Evolutionary conservation across 2,329 filamentous ascomycete species (phyloP), one percentile per base, ranked within the genome.

Genomic region (Macrophomina tecta): DNA sequence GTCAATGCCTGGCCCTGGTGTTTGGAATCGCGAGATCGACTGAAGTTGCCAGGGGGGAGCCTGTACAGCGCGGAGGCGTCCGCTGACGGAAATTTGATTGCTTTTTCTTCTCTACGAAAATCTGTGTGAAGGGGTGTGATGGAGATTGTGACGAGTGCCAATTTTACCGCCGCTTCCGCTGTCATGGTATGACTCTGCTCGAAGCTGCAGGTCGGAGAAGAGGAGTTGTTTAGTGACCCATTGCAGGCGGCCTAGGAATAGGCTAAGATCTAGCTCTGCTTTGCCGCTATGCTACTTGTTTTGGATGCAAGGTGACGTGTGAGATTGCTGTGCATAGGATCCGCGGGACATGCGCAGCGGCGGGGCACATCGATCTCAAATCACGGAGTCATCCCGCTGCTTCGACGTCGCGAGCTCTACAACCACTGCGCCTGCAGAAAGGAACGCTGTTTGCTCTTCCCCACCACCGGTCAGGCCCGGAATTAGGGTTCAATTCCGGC

Each of bases 1-100:
- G 42, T 28, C 32, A 28, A 62, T 49, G 16, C 46, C 42, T 49
- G 58, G 42, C 18, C 58, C 58, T 49, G 58, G 30, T 62, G 58
- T 62, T 38, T 62, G 58, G 58, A 62, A 49, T 38, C n/a, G 45
- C 46, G 58, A 38, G 58, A 62, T 62, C 58, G 58, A 49, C 58
- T 38, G 30, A 49, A 11, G 32, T 49, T 62, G 58, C 30, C 45
- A 45, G 58, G 58, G 58, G 58, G 18, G 28, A 49, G 58, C 58
- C 34, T 62, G 58, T 38, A 8, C n/a, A 49, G 32, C 12, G 42
- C 58, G 58, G 58, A 62, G 42, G 46, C 6, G 7, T 62, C 58
- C 42, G 58, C 2, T 9, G 16, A 32, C 58, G 18, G 45, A 34
- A 38, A 62, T 45, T 60, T 18, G 55, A 16, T n/a, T 34, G 28